Evolutionary conservation across 345 rosid genomes (phyloP).

Genomic region (Eucalyptus lansdowneana): DNA sequence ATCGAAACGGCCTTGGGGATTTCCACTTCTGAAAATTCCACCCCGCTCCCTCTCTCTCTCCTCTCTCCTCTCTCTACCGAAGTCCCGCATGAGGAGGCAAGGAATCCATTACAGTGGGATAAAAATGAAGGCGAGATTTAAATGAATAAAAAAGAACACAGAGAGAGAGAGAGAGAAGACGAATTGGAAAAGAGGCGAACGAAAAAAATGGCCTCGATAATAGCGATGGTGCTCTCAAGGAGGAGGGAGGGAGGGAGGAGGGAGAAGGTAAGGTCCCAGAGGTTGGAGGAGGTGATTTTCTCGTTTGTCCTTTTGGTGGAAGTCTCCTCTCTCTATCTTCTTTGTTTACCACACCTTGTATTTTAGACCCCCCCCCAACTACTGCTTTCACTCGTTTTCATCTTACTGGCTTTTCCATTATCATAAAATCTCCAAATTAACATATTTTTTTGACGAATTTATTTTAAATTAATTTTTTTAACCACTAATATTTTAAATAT

Average conservation of each 20-base stretch:
- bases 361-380: neutral
- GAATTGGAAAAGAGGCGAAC: neutral
- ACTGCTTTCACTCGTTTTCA: neutral
- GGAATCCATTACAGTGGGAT: neutral
- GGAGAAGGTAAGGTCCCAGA: neutral
- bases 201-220: neutral
- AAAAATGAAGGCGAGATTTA: neutral
- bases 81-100: constrained; percentile 10
- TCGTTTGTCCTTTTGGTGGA: neutral
- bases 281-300: neutral
- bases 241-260: neutral
- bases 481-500: no score
- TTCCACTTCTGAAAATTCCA: neutral
- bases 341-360: neutral
- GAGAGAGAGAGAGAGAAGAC: neutral
- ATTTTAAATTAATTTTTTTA: no score
- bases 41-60: neutral
- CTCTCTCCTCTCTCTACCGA: neutral
- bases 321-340: neutral
- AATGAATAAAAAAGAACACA: neutral
- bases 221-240: neutral
- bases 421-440: neutral
- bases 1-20: neutral
- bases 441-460: no score
- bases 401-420: neutral